Percentiles rank a stretch among this genome's conserved stretches.
Evolutionary conservation across 2,329 filamentous ascomycete species (phyloP).

Genomic region (Ophiosphaerella narmari): DNA sequence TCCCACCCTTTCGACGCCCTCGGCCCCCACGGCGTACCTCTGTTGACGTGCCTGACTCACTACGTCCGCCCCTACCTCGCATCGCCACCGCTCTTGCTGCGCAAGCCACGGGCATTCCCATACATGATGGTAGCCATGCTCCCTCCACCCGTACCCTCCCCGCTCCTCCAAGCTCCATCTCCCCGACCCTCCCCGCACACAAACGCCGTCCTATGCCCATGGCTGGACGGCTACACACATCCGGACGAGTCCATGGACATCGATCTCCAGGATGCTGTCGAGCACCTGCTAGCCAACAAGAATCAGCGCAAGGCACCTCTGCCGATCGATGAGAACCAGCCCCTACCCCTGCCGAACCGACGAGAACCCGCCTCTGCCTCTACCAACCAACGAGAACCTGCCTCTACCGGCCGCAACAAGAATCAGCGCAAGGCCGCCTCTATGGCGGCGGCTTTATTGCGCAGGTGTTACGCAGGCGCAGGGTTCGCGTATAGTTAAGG

Average conservation of each 20-base stretch:
- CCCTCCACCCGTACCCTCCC: constrained; percentile 62
- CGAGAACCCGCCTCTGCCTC: no score
- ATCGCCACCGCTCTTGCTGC: constrained; percentile 47
- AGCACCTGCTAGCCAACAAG: no score
- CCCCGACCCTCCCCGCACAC: constrained; percentile 81
- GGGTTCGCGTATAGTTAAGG: constrained; percentile 28
- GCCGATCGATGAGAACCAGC: no score
- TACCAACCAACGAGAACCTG: no score
- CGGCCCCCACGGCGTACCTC: constrained; percentile 29
- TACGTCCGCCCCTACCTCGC: constrained; percentile 32
- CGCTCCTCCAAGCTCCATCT: constrained; percentile 95
- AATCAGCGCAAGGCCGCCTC: no score
- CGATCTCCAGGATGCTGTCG: constrained; percentile 74
- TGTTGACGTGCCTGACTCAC: constrained; percentile 30
- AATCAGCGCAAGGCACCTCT: no score
- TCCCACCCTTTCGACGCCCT: constrained; percentile 13
- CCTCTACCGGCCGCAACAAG: no score
- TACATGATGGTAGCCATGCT: constrained; percentile 35
- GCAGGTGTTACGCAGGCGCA: constrained; percentile 41
- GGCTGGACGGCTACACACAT: constrained; percentile 52
- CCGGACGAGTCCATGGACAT: constrained; percentile 72
- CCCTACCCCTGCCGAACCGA: no score
- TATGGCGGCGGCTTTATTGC: constrained; percentile 38
- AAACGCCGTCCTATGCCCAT: constrained; percentile 65
- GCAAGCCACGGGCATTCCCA: constrained; percentile 35